phyloP scores from a whole-genome alignment of 202 grass and related monocot genomes.

The Setaria italica region DNA sequence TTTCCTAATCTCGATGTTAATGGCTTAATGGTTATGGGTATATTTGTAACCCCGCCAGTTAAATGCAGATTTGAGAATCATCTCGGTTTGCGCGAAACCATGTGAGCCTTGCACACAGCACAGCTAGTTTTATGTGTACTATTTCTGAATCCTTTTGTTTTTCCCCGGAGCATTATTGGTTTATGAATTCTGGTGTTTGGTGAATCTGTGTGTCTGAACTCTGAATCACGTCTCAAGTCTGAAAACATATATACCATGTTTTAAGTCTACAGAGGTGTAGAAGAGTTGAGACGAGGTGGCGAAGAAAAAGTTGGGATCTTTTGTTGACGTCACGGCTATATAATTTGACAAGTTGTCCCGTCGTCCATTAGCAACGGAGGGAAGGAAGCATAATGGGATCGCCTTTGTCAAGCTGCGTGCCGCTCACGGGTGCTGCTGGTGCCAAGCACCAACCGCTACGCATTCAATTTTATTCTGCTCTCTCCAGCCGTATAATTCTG shows the following conservation, averaged over 20 bases:
- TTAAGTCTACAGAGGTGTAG: background rate
- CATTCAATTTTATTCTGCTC: background rate
- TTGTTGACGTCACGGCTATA: background rate
- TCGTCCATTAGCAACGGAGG: background rate
- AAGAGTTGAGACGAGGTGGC: background rate
- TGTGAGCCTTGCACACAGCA: background rate
- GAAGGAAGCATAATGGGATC: background rate
- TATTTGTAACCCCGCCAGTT: background rate
- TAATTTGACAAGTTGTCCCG: conserved; percentile 21
- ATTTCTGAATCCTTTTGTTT: background rate
- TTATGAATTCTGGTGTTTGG: background rate
- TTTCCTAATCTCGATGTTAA: background rate
- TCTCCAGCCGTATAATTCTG: background rate
- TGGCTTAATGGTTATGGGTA: background rate
- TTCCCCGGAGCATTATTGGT: too few relatives aligned
- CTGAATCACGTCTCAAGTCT: background rate
- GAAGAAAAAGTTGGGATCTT: background rate
- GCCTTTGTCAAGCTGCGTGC: conserved; percentile 41
- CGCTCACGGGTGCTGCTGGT: conserved; percentile 24
- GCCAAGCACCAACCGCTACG: background rate
- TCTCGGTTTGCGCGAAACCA: conserved; percentile 2
- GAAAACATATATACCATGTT: background rate
- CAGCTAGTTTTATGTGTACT: background rate
- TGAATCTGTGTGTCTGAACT: background rate
- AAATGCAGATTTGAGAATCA: background rate